These are phyloP conservation scores for Lophium mytilinum DNA, from an alignment of 495 filamentous ascomycete genomes.

Conservation along the genomic window DNA sequence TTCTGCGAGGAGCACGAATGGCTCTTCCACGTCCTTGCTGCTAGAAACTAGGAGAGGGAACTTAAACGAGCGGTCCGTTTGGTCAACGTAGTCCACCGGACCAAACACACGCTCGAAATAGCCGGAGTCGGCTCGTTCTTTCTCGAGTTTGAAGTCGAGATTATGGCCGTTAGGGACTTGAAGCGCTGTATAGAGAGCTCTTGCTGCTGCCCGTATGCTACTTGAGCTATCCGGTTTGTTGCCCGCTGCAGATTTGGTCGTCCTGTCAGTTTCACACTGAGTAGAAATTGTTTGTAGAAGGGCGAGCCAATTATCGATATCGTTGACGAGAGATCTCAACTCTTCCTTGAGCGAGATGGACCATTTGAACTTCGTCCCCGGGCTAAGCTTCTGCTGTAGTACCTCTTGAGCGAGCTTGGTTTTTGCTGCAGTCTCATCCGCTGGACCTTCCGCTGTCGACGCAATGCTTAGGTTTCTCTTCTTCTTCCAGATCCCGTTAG, in stretches of 20 bases:
- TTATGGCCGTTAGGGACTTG: background rate
- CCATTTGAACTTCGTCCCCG: background rate
- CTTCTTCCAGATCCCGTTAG: background rate
- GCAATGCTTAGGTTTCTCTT: background rate
- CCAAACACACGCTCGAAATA: background rate
- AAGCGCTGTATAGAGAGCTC: background rate
- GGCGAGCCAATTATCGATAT: background rate
- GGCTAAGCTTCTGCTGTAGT: background rate
- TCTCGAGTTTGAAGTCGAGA: background rate
- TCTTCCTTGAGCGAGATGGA: background rate
- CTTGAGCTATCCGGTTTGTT: background rate
- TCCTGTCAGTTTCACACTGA: background rate
- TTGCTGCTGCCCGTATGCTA: background rate
- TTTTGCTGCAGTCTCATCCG: background rate
- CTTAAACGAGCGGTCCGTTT: background rate
- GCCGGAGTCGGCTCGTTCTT: background rate
- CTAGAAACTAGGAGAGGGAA: background rate
- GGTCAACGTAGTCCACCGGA: background rate
- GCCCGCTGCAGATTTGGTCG: background rate
- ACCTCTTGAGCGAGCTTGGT: background rate
- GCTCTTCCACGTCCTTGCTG: background rate
- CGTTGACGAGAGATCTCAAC: background rate
- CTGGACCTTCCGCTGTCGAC: background rate
- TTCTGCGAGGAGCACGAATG: background rate
- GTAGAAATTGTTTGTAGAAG: background rate